phyloP scores from a whole-genome alignment of 2,329 filamentous ascomycete species.

The Aspergillus calidoustus region DNA sequence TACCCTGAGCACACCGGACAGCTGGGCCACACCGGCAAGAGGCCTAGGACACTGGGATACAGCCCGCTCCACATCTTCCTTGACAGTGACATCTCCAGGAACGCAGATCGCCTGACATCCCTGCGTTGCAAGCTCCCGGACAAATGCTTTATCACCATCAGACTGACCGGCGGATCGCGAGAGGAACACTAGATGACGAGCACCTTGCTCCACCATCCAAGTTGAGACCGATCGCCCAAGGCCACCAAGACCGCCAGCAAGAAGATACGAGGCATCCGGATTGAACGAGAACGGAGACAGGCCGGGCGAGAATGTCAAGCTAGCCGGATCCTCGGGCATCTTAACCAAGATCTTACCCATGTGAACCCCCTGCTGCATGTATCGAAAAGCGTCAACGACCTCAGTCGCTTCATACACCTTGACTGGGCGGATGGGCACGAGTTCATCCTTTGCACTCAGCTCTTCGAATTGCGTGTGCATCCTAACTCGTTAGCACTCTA shows the following conservation, averaged over 20 bases:
- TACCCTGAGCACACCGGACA: slow-evolving; percentile 21
- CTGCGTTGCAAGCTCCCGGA: slow-evolving; percentile 6
- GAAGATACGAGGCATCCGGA: slow-evolving; percentile 17
- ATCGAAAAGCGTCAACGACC: slow-evolving; percentile 47
- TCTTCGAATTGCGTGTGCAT: slow-evolving; percentile 14
- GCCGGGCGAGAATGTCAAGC: background rate
- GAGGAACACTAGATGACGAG: slow-evolving; percentile 14
- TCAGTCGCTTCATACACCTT: slow-evolving; percentile 29
- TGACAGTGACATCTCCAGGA: slow-evolving; percentile 11
- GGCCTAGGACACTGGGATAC: background rate
- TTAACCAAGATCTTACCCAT: slow-evolving; percentile 50
- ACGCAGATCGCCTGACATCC: slow-evolving; percentile 11
- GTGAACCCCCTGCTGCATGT: slow-evolving; percentile 50
- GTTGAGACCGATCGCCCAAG: slow-evolving; percentile 19
- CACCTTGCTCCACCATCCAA: slow-evolving; percentile 23
- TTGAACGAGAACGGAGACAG: background rate
- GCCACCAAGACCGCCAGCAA: slow-evolving; percentile 23
- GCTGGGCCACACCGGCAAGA: slow-evolving; percentile 26
- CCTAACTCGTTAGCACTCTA: background rate
- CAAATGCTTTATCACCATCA: slow-evolving; percentile 7
- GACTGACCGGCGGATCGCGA: slow-evolving; percentile 11
- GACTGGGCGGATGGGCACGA: slow-evolving; percentile 26
- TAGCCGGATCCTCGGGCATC: slow-evolving; percentile 16
- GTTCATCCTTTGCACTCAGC: slow-evolving; percentile 15
- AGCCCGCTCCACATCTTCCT: slow-evolving; percentile 12